Evolutionary conservation across 441 rosid genomes (phyloP).

Genomic region (Pelargonium citronellum): DNA sequence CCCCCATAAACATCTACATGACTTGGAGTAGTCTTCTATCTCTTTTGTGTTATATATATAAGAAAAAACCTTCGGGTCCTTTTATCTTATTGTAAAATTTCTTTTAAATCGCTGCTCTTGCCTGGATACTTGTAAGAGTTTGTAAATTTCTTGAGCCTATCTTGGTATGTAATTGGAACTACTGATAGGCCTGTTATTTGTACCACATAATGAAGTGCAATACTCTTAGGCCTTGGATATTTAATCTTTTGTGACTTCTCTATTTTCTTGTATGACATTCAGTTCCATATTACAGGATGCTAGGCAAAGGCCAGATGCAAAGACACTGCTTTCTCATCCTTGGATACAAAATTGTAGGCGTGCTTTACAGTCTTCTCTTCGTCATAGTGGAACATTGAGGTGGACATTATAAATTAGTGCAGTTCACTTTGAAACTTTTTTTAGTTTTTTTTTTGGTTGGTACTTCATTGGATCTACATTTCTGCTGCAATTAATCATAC

Average conservation of each 20-base stretch:
- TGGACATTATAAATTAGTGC: conserved; percentile 17
- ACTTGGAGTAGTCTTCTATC: no score
- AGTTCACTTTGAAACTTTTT: conserved; percentile 5
- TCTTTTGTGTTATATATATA: no score
- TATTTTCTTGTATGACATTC: conserved; percentile 13
- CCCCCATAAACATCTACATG: no score
- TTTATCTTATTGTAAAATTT: no score
- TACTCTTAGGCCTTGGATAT: background rate
- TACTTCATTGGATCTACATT: background rate
- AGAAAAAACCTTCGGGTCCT: no score
- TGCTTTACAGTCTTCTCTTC: conserved; percentile 79
- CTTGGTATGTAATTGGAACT: no score
- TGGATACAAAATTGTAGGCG: conserved; percentile 93
- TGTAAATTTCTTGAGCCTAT: no score
- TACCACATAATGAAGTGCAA: background rate
- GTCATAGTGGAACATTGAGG: conserved; percentile 78
- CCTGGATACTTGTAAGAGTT: no score
- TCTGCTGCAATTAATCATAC: conserved; percentile 2
- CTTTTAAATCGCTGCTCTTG: no score
- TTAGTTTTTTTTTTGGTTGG: background rate
- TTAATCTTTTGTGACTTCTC: background rate
- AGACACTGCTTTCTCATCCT: conserved; percentile 92
- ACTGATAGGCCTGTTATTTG: no score
- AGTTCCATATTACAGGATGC: conserved; percentile 63
- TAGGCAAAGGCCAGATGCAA: conserved; percentile 97